Conservation (phyloP, 495 filamentous ascomycete species). For the Penicillium argentinense region DNA sequence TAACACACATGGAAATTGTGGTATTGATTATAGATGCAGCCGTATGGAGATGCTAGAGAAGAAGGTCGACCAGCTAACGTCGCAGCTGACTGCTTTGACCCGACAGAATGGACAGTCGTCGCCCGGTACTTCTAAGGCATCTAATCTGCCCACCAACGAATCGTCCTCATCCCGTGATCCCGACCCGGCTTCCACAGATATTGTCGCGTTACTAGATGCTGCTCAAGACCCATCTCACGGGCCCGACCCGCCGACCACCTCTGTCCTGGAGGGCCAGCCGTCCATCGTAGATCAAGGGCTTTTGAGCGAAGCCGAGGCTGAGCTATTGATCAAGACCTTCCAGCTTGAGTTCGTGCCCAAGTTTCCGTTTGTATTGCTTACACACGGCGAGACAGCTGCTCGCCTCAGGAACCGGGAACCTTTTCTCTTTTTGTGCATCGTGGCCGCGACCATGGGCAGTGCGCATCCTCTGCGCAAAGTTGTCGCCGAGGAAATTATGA, state of each 20-base stretch:
- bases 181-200: conserved; percentile 3
- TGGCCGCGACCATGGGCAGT: conserved; percentile 20
- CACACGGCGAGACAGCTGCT: conserved; percentile 12
- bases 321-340: conserved; percentile 15
- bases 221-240: conserved; percentile 16
- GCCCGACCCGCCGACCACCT: conserved; percentile 14
- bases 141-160: conserved; percentile 3
- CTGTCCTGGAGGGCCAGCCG: conserved; percentile 19
- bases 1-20: not conserved
- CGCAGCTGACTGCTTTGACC: conserved; percentile 13
- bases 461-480: conserved; percentile 14
- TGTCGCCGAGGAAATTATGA: conserved; percentile 23
- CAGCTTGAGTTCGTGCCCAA: conserved; percentile 14
- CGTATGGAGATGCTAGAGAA: conserved; percentile 22
- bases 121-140: conserved; percentile 4
- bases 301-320: conserved; percentile 19
- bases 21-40: conserved; percentile 14
- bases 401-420: conserved; percentile 11
- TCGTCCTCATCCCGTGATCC: not conserved
- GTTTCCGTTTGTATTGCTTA: conserved; percentile 23
- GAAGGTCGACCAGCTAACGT: conserved; percentile 16
- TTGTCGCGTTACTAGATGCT: conserved; percentile 6
- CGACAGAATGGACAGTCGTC: conserved; percentile 8
- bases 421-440: conserved; percentile 23
- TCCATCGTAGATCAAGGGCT: conserved; percentile 24